Percentiles rank a stretch among this genome's conserved stretches.
These are phyloP conservation scores for Trichoderma hamatum DNA, from an alignment of 2,329 filamentous ascomycete genomes.

Conservation along the genomic window DNA sequence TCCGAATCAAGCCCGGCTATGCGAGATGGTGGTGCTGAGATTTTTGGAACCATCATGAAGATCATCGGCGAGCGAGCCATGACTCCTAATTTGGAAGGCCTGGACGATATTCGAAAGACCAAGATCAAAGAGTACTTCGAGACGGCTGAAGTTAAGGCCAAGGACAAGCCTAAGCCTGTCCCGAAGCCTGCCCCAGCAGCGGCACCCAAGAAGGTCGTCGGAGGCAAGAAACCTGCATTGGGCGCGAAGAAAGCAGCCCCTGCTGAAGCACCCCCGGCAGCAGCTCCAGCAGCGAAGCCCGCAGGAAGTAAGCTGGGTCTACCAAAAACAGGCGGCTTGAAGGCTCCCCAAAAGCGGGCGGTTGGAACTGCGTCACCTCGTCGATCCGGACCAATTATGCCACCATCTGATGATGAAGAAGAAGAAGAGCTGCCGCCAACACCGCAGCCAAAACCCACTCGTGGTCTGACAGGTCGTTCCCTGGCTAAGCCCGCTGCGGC, in stretches of 20 bases:
- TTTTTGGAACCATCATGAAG: constrained; percentile 95
- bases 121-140: constrained; percentile 95
- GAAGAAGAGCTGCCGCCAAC: constrained; percentile 62
- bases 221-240: constrained; percentile 51
- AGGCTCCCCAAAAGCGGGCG: constrained; percentile 61
- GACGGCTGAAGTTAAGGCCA: constrained; percentile 53
- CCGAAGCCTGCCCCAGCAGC: constrained; percentile 55
- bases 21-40: constrained; percentile 86
- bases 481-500: constrained; percentile 72
- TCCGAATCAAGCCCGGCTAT: constrained; percentile 86
- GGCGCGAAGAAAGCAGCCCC: constrained; percentile 42
- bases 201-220: constrained; percentile 50
- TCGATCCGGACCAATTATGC: constrained; percentile 52
- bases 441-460: constrained; percentile 61
- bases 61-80: constrained; percentile 96
- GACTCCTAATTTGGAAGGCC: constrained; percentile 85
- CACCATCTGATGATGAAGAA: constrained; percentile 64
- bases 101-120: constrained; percentile 93
- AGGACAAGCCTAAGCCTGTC: constrained; percentile 78
- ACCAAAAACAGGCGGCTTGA: constrained; percentile 59
- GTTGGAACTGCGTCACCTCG: constrained; percentile 58
- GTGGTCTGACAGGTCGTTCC: constrained; percentile 83
- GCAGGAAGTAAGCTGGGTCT: constrained; percentile 57
- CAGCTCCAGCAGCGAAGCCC: constrained; percentile 60
- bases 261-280: constrained; percentile 51